These are phyloP conservation scores for Amorphotheca resinae DNA, from an alignment of 495 filamentous ascomycete species.

Conservation along the genomic window DNA sequence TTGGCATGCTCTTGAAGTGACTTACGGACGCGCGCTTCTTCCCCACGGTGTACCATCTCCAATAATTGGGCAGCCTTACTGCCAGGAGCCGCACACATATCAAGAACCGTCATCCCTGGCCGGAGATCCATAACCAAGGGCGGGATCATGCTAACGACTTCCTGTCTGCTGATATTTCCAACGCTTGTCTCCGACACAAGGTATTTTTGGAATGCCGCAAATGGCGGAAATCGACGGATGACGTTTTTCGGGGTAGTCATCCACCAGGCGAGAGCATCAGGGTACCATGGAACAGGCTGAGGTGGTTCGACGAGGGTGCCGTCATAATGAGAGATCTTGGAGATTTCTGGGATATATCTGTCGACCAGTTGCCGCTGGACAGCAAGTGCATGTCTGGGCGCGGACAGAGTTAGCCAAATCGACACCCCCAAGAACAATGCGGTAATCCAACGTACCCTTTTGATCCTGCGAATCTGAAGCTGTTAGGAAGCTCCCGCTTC, in stretches of 20 bases:
- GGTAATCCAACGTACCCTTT: conserved; percentile 68
- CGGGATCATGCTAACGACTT: conserved; percentile 97
- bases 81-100: conserved; percentile 92
- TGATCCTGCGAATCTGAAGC: conserved; percentile 90
- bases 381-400: conserved; percentile 63
- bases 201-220: conserved; percentile 92
- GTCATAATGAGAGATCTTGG: conserved; percentile 59
- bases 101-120: conserved; percentile 83
- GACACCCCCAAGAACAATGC: neutral
- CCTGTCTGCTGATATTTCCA: conserved; percentile 93
- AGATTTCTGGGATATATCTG: conserved; percentile 82
- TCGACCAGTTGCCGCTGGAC: conserved; percentile 76
- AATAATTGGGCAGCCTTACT: conserved; percentile 94
- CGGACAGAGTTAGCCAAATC: too few species aligned
- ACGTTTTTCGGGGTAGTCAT: conserved; percentile 96
- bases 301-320: conserved; percentile 71
- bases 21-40: conserved; percentile 67
- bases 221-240: conserved; percentile 79
- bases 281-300: conserved; percentile 74
- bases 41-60: conserved; percentile 84
- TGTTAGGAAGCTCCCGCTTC: conserved; percentile 77
- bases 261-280: conserved; percentile 83
- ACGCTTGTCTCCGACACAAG: conserved; percentile 94
- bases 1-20: conserved; percentile 40
- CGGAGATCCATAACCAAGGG: conserved; percentile 83